phyloP scores from a whole-genome alignment of 192 early-diverging fungal species.

The Lobosporangium transversale region DNA sequence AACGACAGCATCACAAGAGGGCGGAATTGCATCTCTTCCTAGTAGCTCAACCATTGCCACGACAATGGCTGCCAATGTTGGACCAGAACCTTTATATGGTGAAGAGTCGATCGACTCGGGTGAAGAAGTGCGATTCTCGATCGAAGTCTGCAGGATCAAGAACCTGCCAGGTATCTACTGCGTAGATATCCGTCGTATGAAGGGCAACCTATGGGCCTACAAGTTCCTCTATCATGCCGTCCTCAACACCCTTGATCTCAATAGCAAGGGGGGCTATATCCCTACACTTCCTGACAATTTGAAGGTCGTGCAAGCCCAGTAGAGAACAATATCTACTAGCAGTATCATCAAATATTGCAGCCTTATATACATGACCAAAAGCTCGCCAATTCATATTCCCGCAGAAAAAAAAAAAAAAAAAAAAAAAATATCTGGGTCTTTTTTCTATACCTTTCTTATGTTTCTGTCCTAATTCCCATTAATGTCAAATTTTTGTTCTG shows the following conservation, averaged over 20 bases:
- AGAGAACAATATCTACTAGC: too few species aligned
- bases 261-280: constrained; percentile 59
- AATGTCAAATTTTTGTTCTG: not conserved
- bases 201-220: constrained; percentile 82
- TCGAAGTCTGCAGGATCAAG: constrained; percentile 94
- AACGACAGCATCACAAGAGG: not conserved
- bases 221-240: constrained; percentile 79
- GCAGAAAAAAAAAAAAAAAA: too few species aligned
- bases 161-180: constrained; percentile 84
- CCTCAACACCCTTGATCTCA: constrained; percentile 59
- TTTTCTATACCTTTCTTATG: constrained; percentile 6
- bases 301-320: constrained; percentile 38
- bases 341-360: too few species aligned
- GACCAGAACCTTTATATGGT: constrained; percentile 59
- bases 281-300: constrained; percentile 40
- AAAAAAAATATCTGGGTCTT: not conserved
- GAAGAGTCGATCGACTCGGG: constrained; percentile 68
- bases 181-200: constrained; percentile 78
- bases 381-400: too few species aligned
- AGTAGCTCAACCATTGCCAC: constrained; percentile 40
- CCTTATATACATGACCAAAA: too few species aligned
- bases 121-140: constrained; percentile 87
- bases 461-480: not conserved
- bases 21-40: constrained; percentile 22
- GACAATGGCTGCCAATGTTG: constrained; percentile 14